These are phyloP conservation scores for Strobilomyces confusus DNA, from an alignment of 768 basidiomycete species.

Conservation along the genomic window DNA sequence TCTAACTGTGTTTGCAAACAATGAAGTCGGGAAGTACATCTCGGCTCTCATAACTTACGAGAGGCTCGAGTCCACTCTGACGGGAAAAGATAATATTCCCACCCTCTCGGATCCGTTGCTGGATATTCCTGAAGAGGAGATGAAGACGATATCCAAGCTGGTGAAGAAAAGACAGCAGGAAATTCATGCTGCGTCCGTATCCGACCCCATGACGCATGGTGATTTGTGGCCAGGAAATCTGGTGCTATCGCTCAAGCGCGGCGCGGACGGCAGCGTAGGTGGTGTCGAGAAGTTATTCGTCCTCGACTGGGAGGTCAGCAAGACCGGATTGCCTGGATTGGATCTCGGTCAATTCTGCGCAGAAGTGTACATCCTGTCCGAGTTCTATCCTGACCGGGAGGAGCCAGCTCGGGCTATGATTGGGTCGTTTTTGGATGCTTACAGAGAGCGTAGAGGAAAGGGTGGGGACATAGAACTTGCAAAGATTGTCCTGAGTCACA, in stretches of 20 bases:
- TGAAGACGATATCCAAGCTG: slow-evolving; percentile 34
- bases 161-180: slow-evolving; percentile 26
- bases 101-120: slow-evolving; percentile 42
- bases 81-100: slow-evolving; percentile 28
- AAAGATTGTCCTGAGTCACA: slow-evolving; percentile 40
- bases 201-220: slow-evolving; percentile 39
- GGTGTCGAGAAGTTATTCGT: slow-evolving; percentile 42
- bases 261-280: slow-evolving; percentile 21
- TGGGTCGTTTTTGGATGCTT: slow-evolving; percentile 43
- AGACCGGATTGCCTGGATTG: slow-evolving; percentile 50
- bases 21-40: slow-evolving; percentile 39
- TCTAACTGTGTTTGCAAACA: slow-evolving; percentile 37
- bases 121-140: slow-evolving; percentile 33
- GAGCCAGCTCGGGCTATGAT: slow-evolving; percentile 37
- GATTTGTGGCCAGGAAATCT: slow-evolving; percentile 77
- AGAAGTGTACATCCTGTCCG: slow-evolving; percentile 49
- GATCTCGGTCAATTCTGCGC: slow-evolving; percentile 66
- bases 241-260: slow-evolving; percentile 38
- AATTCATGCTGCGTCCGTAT: slow-evolving; percentile 28
- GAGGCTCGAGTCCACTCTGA: slow-evolving; percentile 38
- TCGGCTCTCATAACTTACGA: slow-evolving; percentile 43
- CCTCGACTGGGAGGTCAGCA: slow-evolving; percentile 65
- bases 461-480: slow-evolving; percentile 27
- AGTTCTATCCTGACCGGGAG: slow-evolving; percentile 42
- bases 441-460: slow-evolving; percentile 28